Conservation (phyloP, 768 basidiomycete species). For the Termitomyces sp. region DNA sequence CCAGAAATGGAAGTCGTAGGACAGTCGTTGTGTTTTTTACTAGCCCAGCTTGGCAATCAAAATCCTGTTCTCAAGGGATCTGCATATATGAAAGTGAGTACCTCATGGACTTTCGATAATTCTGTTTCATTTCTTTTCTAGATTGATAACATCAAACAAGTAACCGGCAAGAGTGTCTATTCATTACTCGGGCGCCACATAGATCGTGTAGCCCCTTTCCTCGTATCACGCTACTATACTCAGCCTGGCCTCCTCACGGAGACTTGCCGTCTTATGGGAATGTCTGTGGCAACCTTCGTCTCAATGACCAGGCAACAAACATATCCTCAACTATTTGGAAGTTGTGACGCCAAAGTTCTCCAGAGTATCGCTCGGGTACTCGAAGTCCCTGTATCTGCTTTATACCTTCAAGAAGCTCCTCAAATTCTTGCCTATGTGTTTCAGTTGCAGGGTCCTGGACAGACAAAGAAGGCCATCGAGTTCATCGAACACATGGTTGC, state of each 20-base stretch:
- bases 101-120: not conserved
- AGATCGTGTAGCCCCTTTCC: conserved; percentile 60
- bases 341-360: conserved; percentile 56
- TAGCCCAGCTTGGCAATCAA: conserved; percentile 62
- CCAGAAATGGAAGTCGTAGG: conserved; percentile 53
- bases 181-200: conserved; percentile 70
- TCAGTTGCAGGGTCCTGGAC: conserved; percentile 50
- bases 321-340: conserved; percentile 68
- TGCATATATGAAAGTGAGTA: conserved; percentile 63
- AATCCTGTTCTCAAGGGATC: conserved; percentile 71
- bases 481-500: conserved; percentile 65
- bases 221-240: conserved; percentile 55
- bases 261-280: conserved; percentile 65
- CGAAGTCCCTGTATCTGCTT: conserved; percentile 37
- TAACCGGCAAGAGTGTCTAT: conserved; percentile 62
- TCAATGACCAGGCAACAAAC: conserved; percentile 59
- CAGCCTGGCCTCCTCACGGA: conserved; percentile 63
- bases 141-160: conserved; percentile 58
- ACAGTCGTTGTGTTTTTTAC: conserved; percentile 57
- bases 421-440: conserved; percentile 68
- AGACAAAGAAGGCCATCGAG: conserved; percentile 56
- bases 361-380: conserved; percentile 59
- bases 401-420: conserved; percentile 58
- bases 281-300: conserved; percentile 59
- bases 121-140: conserved; percentile 25